These are phyloP conservation scores for Pyrenophora seminiperda DNA, from an alignment of 2,329 filamentous ascomycete genomes.

Conservation along the genomic window DNA sequence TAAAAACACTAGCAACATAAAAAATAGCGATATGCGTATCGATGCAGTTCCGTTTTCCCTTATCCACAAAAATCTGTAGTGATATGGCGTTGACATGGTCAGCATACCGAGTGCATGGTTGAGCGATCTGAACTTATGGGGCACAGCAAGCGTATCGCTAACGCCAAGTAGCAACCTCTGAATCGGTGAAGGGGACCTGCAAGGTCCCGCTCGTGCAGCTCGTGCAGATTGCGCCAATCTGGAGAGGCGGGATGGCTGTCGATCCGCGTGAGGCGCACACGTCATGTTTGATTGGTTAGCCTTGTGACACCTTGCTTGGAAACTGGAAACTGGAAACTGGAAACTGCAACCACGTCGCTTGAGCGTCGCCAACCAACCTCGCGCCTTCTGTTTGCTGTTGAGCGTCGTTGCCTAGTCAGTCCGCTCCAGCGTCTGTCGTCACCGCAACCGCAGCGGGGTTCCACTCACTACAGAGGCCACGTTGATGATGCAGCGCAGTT, in stretches of 20 bases:
- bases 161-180: constrained; percentile 5
- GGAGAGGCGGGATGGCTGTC: constrained; percentile 15
- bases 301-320: neutral
- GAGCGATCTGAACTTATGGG: constrained; percentile 2
- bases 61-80: neutral
- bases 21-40: neutral
- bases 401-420: neutral
- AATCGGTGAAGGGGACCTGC: constrained; percentile 20
- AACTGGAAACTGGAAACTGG: neutral
- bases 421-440: neutral
- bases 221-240: constrained; percentile 21
- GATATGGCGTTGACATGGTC: neutral
- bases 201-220: constrained; percentile 26
- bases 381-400: neutral
- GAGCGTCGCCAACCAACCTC: neutral
- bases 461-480: neutral
- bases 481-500: neutral
- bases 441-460: neutral
- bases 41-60: neutral
- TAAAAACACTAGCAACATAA: constrained; percentile 15
- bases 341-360: constrained; percentile 3
- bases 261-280: constrained; percentile 8
- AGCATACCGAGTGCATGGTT: constrained; percentile 6
- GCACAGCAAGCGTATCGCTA: constrained; percentile 1
- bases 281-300: constrained; percentile 20